Evolutionary conservation across 208 protist species (phyloP).

Genomic region (Trypanosomatidae sp.): DNA sequence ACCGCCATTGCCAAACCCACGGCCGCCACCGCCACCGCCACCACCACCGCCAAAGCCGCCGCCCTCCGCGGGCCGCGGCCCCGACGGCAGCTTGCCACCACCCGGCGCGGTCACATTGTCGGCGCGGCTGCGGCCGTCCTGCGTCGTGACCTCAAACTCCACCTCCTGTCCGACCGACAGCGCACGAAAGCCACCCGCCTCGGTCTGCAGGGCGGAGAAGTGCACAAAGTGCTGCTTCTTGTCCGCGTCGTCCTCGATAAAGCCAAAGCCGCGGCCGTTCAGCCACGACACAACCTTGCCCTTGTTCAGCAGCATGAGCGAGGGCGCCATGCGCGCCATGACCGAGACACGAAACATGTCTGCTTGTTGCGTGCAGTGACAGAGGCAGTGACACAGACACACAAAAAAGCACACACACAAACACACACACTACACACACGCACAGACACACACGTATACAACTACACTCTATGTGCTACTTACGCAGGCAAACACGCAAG

Average conservation of each 20-base stretch:
- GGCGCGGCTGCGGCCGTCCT: conserved; percentile 80
- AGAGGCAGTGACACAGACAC: too few species aligned
- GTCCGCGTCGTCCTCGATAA: conserved; percentile 81
- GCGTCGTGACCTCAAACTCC: conserved; percentile 80
- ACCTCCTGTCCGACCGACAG: conserved; percentile 81
- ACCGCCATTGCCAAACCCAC: conserved; percentile 1
- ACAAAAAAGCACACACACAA: too few species aligned
- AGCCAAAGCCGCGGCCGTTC: conserved; percentile 81
- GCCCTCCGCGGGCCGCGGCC: conserved; percentile 54
- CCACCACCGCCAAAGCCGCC: conserved; percentile 24
- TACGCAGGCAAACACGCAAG: too few species aligned
- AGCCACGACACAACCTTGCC: conserved; percentile 87
- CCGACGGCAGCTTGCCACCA: conserved; percentile 71
- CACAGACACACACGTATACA: too few species aligned
- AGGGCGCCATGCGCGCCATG: conserved; percentile 37
- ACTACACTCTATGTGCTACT: too few species aligned
- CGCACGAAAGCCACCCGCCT: conserved; percentile 72
- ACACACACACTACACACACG: too few species aligned
- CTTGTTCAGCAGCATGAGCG: conserved; percentile 54
- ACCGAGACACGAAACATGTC: conserved; percentile 67
- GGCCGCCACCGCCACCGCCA: conserved; percentile 11
- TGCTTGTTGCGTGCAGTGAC: too few species aligned
- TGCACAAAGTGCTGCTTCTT: conserved; percentile 91
- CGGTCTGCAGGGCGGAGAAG: conserved; percentile 84
- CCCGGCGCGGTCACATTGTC: conserved; percentile 77